Conservation (phyloP, 805 yeast genomes). For the Grigorovia jiainica region DNA sequence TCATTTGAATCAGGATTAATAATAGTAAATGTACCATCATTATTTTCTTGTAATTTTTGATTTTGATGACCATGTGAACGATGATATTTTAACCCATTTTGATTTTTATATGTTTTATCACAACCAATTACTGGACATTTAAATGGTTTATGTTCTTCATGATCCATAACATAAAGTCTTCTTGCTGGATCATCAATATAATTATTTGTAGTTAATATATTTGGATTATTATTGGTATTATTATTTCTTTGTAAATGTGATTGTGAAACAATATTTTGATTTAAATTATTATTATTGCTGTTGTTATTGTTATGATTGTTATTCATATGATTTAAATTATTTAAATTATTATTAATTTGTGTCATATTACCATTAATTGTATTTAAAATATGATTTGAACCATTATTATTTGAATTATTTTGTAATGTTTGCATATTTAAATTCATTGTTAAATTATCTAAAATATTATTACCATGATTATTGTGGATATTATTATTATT, state of each 20-base stretch:
- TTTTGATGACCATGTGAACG: constrained; percentile 94
- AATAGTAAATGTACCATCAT: constrained; percentile 86
- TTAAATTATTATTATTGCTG: not conserved
- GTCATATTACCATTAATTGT: not conserved
- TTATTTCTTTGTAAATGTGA: not conserved
- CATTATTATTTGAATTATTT: not conserved
- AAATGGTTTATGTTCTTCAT: constrained; percentile 87
- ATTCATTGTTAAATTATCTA: not conserved
- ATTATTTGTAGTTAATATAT: constrained; percentile 33
- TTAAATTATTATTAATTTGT: not conserved
- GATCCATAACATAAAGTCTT: constrained; percentile 84
- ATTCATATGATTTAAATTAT: not conserved
- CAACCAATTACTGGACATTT: constrained; percentile 98
- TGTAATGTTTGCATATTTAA: not conserved
- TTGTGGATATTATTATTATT: not conserved
- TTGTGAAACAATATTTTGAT: not conserved
- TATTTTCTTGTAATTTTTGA: constrained; percentile 80
- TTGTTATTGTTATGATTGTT: not conserved
- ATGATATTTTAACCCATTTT: constrained; percentile 94
- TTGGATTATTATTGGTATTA: constrained; percentile 1
- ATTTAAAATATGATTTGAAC: not conserved
- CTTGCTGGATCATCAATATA: constrained; percentile 97
- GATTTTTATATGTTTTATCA: constrained; percentile 94
- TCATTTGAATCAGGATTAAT: constrained; percentile 85
- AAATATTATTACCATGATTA: not conserved